Evolutionary conservation across 148 eudicot genomes (phyloP), one percentile per base, ranked within the genome.

Genomic region (Camellia sinensis): DNA sequence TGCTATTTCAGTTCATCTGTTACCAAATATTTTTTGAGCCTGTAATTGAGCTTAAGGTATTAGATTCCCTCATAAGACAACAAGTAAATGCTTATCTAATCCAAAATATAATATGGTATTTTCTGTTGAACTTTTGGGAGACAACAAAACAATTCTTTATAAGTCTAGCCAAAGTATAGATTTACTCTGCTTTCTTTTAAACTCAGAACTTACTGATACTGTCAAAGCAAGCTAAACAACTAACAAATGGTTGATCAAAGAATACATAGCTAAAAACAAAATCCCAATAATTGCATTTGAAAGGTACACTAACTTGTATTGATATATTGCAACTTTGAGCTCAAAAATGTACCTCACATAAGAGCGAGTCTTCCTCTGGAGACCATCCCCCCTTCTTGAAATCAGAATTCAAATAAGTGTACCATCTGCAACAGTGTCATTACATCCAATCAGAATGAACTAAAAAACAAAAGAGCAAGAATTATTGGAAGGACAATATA

Each of bases 321-420:
- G 22, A 29, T 15, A 44, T 48, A 29, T 29, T 29, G 52, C 52
- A 48, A 48, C 52, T 5, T 5, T 48, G 52, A 48, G 52, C 7
- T 48, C 52, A 48, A 48, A 48, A 48, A 65, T 71, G 73, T 87
- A 96, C 99, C 97, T 96, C 99, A 82, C 98, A 96, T 81, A 96
- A 84, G 82, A 95, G 89, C 93, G 90, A 73, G 83, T 95, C 99
- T 87, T 95, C 99, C 83, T 95, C 95, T 8, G 93, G 97, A 62
- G 99, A 92, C 99, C 99, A 95, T 48, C 97, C 97, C 7, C 99
- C 99, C 86, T 85, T 93, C 87, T 95, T 95, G 88, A 93, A 92
- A 85, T 93, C 95, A 71, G 99, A 88, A 87, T 93, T 95, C 87
- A 91, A 91, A 79, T 95, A 95, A 21, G 99, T 92, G 83, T 83